Percentiles rank a stretch among this genome's conserved stretches.
Evolutionary conservation across 306 rosid genomes (phyloP).

Genomic region (Adenanthera pavonina): DNA sequence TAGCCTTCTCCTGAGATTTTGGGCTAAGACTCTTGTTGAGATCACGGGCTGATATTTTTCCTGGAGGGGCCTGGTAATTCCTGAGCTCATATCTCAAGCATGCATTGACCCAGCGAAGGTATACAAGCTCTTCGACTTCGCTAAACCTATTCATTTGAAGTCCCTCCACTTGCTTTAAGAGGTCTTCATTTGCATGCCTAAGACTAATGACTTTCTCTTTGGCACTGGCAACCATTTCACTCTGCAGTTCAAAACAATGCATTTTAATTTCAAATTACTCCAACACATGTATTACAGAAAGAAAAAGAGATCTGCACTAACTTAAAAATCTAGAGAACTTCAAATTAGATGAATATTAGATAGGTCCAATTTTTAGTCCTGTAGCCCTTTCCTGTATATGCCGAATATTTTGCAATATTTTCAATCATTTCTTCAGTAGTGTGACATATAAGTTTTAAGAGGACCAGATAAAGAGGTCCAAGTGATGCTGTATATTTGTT

Average conservation of each 20-base stretch:
- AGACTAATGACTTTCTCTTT: slow-evolving; percentile 68
- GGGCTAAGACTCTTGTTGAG: slow-evolving; percentile 88
- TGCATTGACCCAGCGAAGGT: slow-evolving; percentile 98
- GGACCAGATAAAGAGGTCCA: slow-evolving; percentile 7
- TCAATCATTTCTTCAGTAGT: neutral
- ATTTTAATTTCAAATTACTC: slow-evolving; percentile 27
- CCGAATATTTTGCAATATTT: neutral
- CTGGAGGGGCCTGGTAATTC: slow-evolving; percentile 71
- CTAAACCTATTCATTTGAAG: slow-evolving; percentile 89
- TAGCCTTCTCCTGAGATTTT: slow-evolving; percentile 86
- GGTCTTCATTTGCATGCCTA: slow-evolving; percentile 84
- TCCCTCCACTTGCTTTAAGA: slow-evolving; percentile 91
- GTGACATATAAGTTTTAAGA: neutral
- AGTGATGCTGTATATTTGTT: slow-evolving; percentile 12
- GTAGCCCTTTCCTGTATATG: slow-evolving; percentile 10
- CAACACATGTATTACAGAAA: slow-evolving; percentile 15
- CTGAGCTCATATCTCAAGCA: slow-evolving; percentile 91
- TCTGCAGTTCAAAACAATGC: slow-evolving; percentile 56
- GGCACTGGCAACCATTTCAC: slow-evolving; percentile 70
- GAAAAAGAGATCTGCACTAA: slow-evolving; percentile 9
- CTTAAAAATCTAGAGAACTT: neutral
- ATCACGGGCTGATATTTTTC: slow-evolving; percentile 83
- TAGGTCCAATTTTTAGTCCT: neutral
- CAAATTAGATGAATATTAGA: slow-evolving; percentile 3
- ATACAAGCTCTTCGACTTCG: slow-evolving; percentile 97